Base-by-base conservation (phyloP, 1,139 yeast species). In the Candida sanyaensis region DNA sequence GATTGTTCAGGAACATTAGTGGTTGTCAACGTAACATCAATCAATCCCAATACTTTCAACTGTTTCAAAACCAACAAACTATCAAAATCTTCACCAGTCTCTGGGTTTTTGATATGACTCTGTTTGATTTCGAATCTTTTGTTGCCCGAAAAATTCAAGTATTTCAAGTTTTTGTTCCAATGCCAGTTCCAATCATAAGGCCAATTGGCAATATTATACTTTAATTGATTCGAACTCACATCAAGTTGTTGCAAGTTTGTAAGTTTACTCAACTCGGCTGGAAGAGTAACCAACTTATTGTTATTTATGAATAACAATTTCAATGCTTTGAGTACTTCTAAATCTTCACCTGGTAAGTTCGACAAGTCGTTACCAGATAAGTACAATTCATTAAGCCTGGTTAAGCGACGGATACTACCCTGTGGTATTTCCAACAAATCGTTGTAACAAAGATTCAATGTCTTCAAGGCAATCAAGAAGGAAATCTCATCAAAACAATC, bases 101-200 rank as follows among this genome's bases (percentile, higher is more conserved):
- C 73, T 51, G 81, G 75, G 54, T 74, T 78, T 56, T 70, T 68
- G 6, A 66, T 60, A 52, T 80, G 85, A 51, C 78, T 77, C 48
- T 83, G 86, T 60, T 84, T 85, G 57, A 93, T 90, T 62, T 93
- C 99, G 54, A 95, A 83, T 53, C 97, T 78, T 61, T 88, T 86
- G 63, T 95, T 95, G 38, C 98, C 98, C 0, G 97, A 89, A 53
- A 95, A 85, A 64, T 92, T 93, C 62, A 95, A 78, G 59, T 88
- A 91, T 56, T 77, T 82, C 64, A 95, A 75, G 42, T 85, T 84
- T 48, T 78, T 73, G 62, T 93, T 95, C 75, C 84, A 85, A 59
- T 88, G 86, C 99, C 99, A 95, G 65, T 90, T 93, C 98, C 98
- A 93, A 64, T 93, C 99, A 62, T 90, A 92, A 6, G 96, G 96